Conservation (phyloP, 2,329 filamentous ascomycete species). For the Gyromitra esculenta region DNA sequence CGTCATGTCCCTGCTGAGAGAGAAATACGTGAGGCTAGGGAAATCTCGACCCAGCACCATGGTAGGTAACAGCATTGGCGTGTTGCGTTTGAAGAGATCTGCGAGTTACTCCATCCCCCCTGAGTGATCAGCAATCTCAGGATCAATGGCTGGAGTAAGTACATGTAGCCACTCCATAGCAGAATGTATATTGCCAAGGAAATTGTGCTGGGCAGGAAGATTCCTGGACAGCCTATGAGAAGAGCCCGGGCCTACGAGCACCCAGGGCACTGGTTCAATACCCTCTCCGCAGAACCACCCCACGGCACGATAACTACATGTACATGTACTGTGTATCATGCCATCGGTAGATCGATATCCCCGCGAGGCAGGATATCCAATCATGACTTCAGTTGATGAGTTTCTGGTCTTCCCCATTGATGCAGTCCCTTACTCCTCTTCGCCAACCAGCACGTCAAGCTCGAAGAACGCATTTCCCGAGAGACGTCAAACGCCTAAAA, state of each 20-base stretch:
- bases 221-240: not conserved
- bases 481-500: not conserved
- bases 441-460: not conserved
- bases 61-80: not conserved
- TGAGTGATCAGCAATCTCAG: not conserved
- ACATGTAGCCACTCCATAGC: no score
- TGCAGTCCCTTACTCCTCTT: not conserved
- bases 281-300: not conserved
- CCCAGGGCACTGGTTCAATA: not conserved
- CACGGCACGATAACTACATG: not conserved
- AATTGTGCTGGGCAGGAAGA: not conserved
- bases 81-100: not conserved
- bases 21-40: no score
- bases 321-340: not conserved
- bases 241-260: no score
- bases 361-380: not conserved
- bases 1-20: no score
- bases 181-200: not conserved
- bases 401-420: not conserved
- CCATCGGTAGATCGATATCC: not conserved
- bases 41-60: not conserved
- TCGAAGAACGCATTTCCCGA: conserved; percentile 1
- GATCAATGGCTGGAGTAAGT: not conserved
- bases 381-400: not conserved
- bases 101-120: not conserved